A percentile compares a stretch with the other conserved stretches of the same genome.
phyloP scores from a whole-genome alignment of 371 early-diverging fungal genomes.

The Mucor irregularis region DNA sequence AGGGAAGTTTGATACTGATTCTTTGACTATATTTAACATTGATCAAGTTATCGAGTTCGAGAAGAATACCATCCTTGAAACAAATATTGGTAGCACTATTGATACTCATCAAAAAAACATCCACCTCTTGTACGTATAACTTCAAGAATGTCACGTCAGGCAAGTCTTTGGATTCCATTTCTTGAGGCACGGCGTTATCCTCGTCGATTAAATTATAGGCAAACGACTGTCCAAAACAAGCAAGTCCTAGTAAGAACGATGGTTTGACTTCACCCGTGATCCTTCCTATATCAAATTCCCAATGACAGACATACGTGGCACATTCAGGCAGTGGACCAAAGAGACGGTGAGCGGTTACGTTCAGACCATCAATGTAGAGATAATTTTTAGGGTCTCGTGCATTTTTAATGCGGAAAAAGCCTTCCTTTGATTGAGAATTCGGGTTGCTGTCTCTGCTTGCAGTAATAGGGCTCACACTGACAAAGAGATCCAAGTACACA shows the following conservation, averaged over 20 bases:
- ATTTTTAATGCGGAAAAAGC: slow-evolving; percentile 36
- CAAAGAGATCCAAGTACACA: slow-evolving; percentile 69
- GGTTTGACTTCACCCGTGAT: slow-evolving; percentile 76
- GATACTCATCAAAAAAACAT: slow-evolving; percentile 67
- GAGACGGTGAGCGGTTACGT: slow-evolving; percentile 69
- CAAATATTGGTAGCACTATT: slow-evolving; percentile 58
- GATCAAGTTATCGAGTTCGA: slow-evolving; percentile 70
- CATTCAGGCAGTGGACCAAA: slow-evolving; percentile 77
- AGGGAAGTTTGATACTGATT: slow-evolving; percentile 62
- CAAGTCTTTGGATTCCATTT: slow-evolving; percentile 42
- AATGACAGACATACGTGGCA: slow-evolving; percentile 72
- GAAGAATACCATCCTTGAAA: slow-evolving; percentile 56
- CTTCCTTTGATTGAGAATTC: slow-evolving; percentile 27
- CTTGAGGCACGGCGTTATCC: slow-evolving; percentile 69
- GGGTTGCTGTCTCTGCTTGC: slow-evolving; percentile 55
- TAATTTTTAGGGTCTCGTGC: slow-evolving; percentile 50
- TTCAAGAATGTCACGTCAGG: slow-evolving; percentile 74
- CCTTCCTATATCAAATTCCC: slow-evolving; percentile 68
- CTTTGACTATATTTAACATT: slow-evolving; percentile 63
- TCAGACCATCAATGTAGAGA: slow-evolving; percentile 63
- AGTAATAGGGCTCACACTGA: slow-evolving; percentile 64
- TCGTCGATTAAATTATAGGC: slow-evolving; percentile 69
- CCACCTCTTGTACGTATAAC: slow-evolving; percentile 55
- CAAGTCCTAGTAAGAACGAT: slow-evolving; percentile 59
- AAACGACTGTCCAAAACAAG: slow-evolving; percentile 64